A percentile compares a stretch with the other conserved stretches of the same genome.
These are phyloP conservation scores for Vigna angularis DNA, from an alignment of 306 rosid species.

Conservation along the genomic window DNA sequence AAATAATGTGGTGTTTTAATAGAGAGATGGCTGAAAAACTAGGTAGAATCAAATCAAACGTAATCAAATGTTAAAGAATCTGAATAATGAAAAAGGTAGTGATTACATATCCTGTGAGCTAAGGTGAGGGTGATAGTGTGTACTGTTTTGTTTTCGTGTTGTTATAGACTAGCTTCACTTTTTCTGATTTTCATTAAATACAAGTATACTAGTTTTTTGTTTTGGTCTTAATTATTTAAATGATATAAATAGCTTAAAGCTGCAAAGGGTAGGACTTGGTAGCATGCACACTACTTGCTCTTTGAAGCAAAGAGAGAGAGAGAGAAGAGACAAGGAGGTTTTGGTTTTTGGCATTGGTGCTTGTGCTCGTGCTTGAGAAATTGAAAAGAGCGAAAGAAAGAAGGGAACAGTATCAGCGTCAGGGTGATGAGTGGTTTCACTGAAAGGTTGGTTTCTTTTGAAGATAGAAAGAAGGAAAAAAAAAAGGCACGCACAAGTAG, in stretches of 20 bases:
- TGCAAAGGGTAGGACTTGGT: conserved; percentile 69
- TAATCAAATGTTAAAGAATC: conserved; percentile 6
- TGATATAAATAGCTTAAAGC: conserved; percentile 68
- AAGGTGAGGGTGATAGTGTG: conserved; percentile 29
- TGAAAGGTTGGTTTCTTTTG: conserved; percentile 87
- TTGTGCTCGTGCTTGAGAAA: conserved; percentile 45
- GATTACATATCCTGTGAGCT: conserved; percentile 18
- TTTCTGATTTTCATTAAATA: conserved; percentile 44
- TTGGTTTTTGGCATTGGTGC: conserved; percentile 40
- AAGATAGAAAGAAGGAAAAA: conserved; percentile 18
- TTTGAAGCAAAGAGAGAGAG: conserved; percentile 45
- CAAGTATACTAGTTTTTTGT: background rate
- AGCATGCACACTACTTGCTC: conserved; percentile 68
- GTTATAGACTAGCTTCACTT: conserved; percentile 47
- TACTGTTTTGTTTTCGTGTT: conserved; percentile 71
- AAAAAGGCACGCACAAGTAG: conserved; percentile 25
- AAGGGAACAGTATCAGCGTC: conserved; percentile 37
- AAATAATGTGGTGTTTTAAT: background rate
- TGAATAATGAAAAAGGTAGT: conserved; percentile 16
- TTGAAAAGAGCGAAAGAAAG: conserved; percentile 2
- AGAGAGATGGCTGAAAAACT: background rate
- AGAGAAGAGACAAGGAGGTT: conserved; percentile 21
- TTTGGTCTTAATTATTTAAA: background rate
- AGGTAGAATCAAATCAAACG: conserved; percentile 19
- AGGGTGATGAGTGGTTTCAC: conserved; percentile 64